These are phyloP conservation scores for Arabidopsis arenosa DNA, from an alignment of 345 rosid species.

Conservation along the genomic window DNA sequence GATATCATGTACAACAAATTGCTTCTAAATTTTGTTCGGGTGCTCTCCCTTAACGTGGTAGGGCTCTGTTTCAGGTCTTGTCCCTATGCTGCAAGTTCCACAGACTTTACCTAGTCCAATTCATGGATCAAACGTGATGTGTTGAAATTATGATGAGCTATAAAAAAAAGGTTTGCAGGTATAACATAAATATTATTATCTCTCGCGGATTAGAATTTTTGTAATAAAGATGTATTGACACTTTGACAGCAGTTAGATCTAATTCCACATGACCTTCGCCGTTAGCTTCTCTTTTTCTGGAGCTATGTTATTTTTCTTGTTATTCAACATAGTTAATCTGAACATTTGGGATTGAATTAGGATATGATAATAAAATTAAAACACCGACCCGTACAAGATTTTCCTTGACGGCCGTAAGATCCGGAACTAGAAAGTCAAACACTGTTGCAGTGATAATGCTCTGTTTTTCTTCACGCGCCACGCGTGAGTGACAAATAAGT, in stretches of 20 bases:
- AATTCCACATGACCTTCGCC: constrained; percentile 34
- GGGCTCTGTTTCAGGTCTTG: too few species aligned
- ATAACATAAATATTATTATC: not conserved
- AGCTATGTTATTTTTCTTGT: not conserved
- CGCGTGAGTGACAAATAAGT: not conserved
- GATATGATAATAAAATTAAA: not conserved
- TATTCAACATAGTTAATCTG: not conserved
- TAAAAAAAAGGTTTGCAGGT: not conserved
- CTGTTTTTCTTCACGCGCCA: constrained; percentile 8
- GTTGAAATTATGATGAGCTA: constrained; percentile 22
- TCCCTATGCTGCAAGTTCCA: too few species aligned
- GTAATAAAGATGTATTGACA: not conserved
- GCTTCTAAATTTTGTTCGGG: not conserved
- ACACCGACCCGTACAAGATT: constrained; percentile 19
- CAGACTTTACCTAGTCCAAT: too few species aligned
- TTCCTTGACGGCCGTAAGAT: constrained; percentile 14
- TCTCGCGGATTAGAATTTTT: not conserved
- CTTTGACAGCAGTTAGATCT: constrained; percentile 14
- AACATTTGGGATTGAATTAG: not conserved
- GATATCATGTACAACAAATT: not conserved
- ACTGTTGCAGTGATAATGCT: not conserved
- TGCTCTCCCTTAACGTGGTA: too few species aligned
- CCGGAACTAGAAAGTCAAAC: constrained; percentile 30
- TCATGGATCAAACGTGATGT: not conserved
- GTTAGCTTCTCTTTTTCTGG: constrained; percentile 27